A percentile compares a stretch with the other conserved stretches of the same genome.
phyloP scores from a whole-genome alignment of 106 monocot genomes.

The Amphibolis antarctica region DNA sequence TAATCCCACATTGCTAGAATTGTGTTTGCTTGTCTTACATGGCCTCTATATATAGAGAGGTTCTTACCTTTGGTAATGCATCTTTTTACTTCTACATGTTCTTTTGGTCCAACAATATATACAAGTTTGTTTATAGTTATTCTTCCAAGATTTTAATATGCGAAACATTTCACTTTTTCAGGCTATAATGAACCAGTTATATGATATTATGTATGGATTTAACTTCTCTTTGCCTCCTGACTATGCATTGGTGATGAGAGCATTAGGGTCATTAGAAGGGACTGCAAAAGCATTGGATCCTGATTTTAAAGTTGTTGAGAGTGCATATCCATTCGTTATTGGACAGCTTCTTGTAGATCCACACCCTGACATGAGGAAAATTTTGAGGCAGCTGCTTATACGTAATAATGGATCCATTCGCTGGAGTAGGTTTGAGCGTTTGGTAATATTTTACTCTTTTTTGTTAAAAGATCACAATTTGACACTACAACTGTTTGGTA shows the following conservation, averaged over 20 bases:
- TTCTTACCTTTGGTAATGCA: no score
- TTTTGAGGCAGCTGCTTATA: conserved; percentile 77
- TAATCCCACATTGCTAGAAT: no score
- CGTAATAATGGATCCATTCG: conserved; percentile 76
- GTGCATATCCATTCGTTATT: conserved; percentile 92
- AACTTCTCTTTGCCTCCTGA: conserved; percentile 91
- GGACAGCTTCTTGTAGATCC: conserved; percentile 84
- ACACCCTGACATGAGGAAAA: conserved; percentile 84
- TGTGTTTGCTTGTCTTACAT: no score
- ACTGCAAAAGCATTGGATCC: conserved; percentile 98
- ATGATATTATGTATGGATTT: conserved; percentile 96
- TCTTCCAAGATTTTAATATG: neutral
- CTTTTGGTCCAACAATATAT: neutral
- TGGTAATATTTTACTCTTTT: conserved; percentile 31
- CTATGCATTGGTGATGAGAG: conserved; percentile 87
- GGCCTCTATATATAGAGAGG: no score
- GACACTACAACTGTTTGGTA: neutral
- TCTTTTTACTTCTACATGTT: no score
- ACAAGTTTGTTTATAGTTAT: neutral
- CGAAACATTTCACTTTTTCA: conserved; percentile 14
- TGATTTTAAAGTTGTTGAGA: conserved; percentile 86
- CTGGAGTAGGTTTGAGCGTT: conserved; percentile 87
- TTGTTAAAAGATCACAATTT: neutral
- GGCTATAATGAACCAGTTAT: conserved; percentile 80
- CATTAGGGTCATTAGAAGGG: conserved; percentile 90